phyloP scores from a whole-genome alignment of 441 rosid genomes.

The Syzygium malaccense region DNA sequence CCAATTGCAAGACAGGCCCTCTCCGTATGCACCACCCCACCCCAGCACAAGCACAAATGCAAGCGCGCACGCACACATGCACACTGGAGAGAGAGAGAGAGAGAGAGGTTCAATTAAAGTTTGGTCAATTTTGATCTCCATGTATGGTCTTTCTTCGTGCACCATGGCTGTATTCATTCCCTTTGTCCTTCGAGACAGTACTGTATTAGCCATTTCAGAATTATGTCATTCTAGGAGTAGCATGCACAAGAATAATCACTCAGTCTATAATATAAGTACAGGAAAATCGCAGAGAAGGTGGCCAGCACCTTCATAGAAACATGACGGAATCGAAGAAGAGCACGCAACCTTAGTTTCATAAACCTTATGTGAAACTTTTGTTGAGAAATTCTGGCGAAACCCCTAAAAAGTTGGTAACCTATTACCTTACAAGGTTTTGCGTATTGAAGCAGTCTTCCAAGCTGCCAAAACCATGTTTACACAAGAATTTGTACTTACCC shows the following conservation, averaged over 20 bases:
- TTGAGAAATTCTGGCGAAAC: not conserved
- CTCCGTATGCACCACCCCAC: not conserved
- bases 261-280: not conserved
- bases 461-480: not conserved
- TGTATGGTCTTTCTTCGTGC: not conserved
- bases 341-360: not conserved
- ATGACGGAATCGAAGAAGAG: not conserved
- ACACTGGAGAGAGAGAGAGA: not conserved
- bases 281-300: not conserved
- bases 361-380: not conserved
- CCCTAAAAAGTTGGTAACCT: not conserved
- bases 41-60: not conserved
- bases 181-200: not conserved
- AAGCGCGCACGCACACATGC: not conserved
- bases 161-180: not conserved
- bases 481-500: not conserved
- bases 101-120: not conserved
- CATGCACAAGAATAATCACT: not conserved
- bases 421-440: not conserved
- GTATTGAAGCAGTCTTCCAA: not conserved
- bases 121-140: not conserved
- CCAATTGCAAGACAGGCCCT: not conserved
- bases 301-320: not conserved
- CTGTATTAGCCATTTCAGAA: not conserved
- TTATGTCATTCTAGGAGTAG: not conserved